Conservation (phyloP, 176 grass and related monocot species). For the Oropetium thomaeum region DNA sequence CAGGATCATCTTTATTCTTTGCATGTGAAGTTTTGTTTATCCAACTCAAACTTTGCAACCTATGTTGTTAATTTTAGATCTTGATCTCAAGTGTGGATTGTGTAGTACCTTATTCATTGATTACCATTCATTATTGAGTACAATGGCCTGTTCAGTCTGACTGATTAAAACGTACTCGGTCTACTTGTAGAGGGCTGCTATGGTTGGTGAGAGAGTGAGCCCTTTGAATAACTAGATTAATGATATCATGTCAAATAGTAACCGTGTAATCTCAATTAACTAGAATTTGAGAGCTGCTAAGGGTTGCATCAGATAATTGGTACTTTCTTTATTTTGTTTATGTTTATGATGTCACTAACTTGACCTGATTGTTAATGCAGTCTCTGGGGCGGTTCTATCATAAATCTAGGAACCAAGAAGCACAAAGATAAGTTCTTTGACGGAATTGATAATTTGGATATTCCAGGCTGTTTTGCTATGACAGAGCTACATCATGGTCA, state of each 20-base stretch:
- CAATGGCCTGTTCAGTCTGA: neutral
- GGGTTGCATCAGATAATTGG: neutral
- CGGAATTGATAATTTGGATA: slow-evolving; percentile 89
- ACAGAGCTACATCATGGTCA: slow-evolving; percentile 99
- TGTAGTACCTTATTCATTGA: neutral
- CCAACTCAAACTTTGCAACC: neutral
- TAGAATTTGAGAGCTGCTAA: too few species aligned
- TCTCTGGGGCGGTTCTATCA: slow-evolving; percentile 89
- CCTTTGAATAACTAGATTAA: neutral
- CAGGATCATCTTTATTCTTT: neutral
- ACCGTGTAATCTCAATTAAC: neutral
- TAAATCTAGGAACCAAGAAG: slow-evolving; percentile 94
- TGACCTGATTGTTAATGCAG: slow-evolving; percentile 48
- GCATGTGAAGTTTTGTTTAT: neutral
- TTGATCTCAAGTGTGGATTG: neutral
- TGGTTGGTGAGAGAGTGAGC: neutral
- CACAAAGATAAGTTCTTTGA: slow-evolving; percentile 89
- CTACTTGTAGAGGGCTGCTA: neutral
- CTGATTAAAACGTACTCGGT: neutral
- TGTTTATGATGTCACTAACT: neutral
- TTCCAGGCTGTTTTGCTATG: slow-evolving; percentile 98
- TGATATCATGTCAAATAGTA: neutral
- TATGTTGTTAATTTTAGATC: neutral
- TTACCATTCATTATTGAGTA: neutral
- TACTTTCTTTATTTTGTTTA: neutral